A percentile compares a stretch with the other conserved stretches of the same genome.
Evolutionary conservation across 768 basidiomycete genomes (phyloP).

Genomic region (Cyclocybe cylindracea): DNA sequence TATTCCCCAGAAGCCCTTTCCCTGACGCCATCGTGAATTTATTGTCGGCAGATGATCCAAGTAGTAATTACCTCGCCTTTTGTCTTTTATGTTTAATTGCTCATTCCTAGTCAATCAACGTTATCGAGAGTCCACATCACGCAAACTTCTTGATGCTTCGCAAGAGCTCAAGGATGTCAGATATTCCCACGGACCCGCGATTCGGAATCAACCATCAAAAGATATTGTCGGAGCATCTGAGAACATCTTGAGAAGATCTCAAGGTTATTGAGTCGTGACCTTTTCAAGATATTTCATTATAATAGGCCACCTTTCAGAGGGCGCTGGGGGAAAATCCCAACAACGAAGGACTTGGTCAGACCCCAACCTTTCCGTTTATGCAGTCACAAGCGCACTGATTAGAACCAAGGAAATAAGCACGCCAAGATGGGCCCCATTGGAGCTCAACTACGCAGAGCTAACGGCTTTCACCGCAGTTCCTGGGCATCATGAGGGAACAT

Average conservation of each 20-base stretch:
- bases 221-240: slow-evolving; percentile 23
- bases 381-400: slow-evolving; percentile 45
- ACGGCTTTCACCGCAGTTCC: slow-evolving; percentile 36
- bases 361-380: slow-evolving; percentile 37
- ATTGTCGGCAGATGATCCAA: slow-evolving; percentile 31
- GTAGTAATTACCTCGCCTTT: too few relatives aligned
- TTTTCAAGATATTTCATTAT: too few relatives aligned
- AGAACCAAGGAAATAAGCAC: slow-evolving; percentile 18
- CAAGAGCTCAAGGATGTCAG: slow-evolving; percentile 28
- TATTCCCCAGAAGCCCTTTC: slow-evolving; percentile 26
- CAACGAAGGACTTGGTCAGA: slow-evolving; percentile 41
- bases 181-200: slow-evolving; percentile 27
- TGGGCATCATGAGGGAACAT: slow-evolving; percentile 34
- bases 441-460: slow-evolving; percentile 29
- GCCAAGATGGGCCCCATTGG: slow-evolving; percentile 18
- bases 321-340: slow-evolving; percentile 33
- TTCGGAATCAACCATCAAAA: slow-evolving; percentile 22
- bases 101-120: slow-evolving; percentile 16
- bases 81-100: background rate
- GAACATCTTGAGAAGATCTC: slow-evolving; percentile 17
- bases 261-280: too few relatives aligned
- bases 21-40: slow-evolving; percentile 26
- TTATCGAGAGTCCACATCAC: slow-evolving; percentile 12
- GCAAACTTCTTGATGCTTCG: slow-evolving; percentile 20
- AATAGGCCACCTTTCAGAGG: too few relatives aligned